These are phyloP conservation scores for Phylloporus sp. DNA, from an alignment of 768 basidiomycete species.

Conservation along the genomic window DNA sequence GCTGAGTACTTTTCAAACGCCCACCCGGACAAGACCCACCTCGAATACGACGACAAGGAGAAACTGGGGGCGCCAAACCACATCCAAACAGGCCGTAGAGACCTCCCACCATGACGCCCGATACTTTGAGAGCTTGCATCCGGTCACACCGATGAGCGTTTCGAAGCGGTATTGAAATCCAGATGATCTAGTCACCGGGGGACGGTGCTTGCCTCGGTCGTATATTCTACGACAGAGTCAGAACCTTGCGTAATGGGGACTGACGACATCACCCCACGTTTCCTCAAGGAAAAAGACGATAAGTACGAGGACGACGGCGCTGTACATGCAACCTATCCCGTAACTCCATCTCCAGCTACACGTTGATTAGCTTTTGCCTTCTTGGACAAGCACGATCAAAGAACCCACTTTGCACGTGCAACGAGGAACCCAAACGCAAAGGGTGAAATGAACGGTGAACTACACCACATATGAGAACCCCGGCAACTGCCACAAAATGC, in stretches of 20 bases:
- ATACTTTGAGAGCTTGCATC: conserved; percentile 41
- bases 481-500: conserved; percentile 26
- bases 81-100: conserved; percentile 31
- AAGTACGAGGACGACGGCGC: conserved; percentile 40
- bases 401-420: conserved; percentile 23
- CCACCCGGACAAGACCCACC: conserved; percentile 15
- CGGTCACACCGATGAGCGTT: conserved; percentile 48
- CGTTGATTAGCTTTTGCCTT: neutral
- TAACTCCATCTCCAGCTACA: conserved; percentile 51
- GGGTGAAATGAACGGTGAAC: conserved; percentile 28
- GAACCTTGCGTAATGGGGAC: neutral
- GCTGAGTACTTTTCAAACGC: neutral
- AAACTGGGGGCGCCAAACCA: conserved; percentile 51
- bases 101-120: conserved; percentile 39
- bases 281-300: conserved; percentile 49
- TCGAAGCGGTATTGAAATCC: conserved; percentile 41
- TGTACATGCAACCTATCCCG: conserved; percentile 48
- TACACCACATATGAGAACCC: conserved; percentile 25
- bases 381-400: no score
- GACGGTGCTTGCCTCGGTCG: conserved; percentile 40
- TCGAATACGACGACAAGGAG: conserved; percentile 38
- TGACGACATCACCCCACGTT: conserved; percentile 34
- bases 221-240: conserved; percentile 37
- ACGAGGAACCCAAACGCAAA: conserved; percentile 29
- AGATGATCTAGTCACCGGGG: conserved; percentile 23